phyloP scores from a whole-genome alignment of 305 asterid species.

The Lippia alba region DNA sequence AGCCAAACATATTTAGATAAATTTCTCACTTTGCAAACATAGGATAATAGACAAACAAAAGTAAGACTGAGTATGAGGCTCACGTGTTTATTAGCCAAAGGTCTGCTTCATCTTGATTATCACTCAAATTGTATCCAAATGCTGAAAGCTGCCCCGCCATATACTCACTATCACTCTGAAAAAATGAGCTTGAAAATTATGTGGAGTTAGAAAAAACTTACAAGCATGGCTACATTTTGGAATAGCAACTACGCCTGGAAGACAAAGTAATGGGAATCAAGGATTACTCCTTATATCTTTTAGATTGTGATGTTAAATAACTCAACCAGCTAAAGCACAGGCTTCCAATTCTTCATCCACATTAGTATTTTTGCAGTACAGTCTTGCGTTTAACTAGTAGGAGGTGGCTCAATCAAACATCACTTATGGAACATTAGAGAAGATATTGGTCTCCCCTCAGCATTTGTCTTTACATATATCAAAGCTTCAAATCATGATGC shows the following conservation, averaged over 20 bases:
- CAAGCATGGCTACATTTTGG: constrained; percentile 15
- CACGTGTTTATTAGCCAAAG: constrained; percentile 94
- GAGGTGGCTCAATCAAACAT: background rate
- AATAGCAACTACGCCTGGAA: background rate
- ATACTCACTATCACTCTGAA: constrained; percentile 92
- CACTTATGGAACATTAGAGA: background rate
- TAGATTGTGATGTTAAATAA: constrained; percentile 12
- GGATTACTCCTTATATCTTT: constrained; percentile 13
- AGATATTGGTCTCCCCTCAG: background rate
- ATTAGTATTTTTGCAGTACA: background rate
- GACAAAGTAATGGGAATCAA: constrained; percentile 14
- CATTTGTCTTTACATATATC: background rate
- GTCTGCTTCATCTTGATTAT: constrained; percentile 88
- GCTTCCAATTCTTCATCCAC: background rate
- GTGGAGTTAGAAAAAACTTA: constrained; percentile 26
- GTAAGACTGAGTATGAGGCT: constrained; percentile 38
- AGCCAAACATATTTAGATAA: background rate
- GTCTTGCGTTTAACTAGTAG: background rate
- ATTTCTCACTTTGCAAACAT: background rate
- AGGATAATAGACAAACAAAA: background rate
- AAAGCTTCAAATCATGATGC: background rate
- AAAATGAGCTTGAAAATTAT: constrained; percentile 21
- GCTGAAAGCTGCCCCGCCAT: constrained; percentile 99
- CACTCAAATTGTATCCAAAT: constrained; percentile 82
- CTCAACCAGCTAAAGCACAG: background rate